Percentiles rank a stretch among this genome's conserved stretches.
Evolutionary conservation across 2,329 filamentous ascomycete species (phyloP).

Genomic region (Anthostomella pinea): DNA sequence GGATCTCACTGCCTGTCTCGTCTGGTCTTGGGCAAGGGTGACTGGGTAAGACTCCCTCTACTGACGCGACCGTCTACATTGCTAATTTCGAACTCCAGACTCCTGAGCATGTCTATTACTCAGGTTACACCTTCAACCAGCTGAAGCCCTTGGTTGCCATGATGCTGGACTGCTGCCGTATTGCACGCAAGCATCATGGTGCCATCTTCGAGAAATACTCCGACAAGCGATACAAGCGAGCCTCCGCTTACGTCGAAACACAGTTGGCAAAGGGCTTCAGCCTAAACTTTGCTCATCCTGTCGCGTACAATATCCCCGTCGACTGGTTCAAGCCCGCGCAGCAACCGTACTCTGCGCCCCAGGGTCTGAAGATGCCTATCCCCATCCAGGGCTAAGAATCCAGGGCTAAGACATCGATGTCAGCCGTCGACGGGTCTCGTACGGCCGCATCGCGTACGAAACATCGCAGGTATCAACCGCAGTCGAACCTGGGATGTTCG

Average conservation of each 20-base stretch:
- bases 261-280: slow-evolving; percentile 64
- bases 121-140: slow-evolving; percentile 86
- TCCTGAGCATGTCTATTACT: slow-evolving; percentile 83
- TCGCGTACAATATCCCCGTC: slow-evolving; percentile 9
- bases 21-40: slow-evolving; percentile 83
- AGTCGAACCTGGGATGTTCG: background rate
- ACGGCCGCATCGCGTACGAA: background rate
- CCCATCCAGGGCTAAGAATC: slow-evolving; percentile 18
- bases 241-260: slow-evolving; percentile 74
- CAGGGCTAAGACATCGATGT: no score
- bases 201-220: slow-evolving; percentile 92
- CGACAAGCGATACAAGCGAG: slow-evolving; percentile 82
- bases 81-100: slow-evolving; percentile 49
- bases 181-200: slow-evolving; percentile 74
- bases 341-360: slow-evolving; percentile 6
- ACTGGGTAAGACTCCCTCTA: slow-evolving; percentile 68
- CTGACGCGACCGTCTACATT: slow-evolving; percentile 26
- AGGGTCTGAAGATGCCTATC: slow-evolving; percentile 26
- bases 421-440: no score
- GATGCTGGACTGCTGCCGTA: slow-evolving; percentile 84
- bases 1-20: slow-evolving; percentile 90
- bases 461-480: background rate
- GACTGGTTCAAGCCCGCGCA: slow-evolving; percentile 13
- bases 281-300: slow-evolving; percentile 39
- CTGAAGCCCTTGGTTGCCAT: slow-evolving; percentile 72